Base-by-base conservation (phyloP, 306 rosid species). In the Quercus alba region DNA sequence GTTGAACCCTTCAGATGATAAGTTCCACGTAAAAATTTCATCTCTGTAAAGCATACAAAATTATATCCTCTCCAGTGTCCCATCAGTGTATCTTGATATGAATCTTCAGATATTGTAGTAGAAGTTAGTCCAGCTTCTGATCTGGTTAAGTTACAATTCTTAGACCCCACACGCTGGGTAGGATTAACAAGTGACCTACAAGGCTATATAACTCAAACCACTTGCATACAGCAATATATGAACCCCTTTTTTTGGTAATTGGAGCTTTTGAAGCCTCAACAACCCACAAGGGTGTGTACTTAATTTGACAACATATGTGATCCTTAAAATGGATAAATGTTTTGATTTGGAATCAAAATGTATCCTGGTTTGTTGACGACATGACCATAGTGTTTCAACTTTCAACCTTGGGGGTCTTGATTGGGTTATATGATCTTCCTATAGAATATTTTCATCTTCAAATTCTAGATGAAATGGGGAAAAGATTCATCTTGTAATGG, bases 1-100 rank as follows among this genome's bases (percentile, higher is more conserved):
- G 88, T 95, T 81, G 97, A 91, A 74, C 92, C 98, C 73, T 93
- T 93, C 85, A 87, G 97, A 84, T 90, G 83, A 85, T 76, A 68
- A 49, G 56, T 66, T 75, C 55, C 69, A 23, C 61, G 70, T 33
- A 63, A 75, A 81, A 10, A 57, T 67, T 78, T 84, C 26, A 19
- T 66, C 21, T 68, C 72, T 73, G 73, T 80, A 49, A 72, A 84
- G 68, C 77, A 44, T 33, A 41, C 70, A 78, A 23, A 77, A 10
- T 55, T 18, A 15, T 31, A 44, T 56, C 72, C 66, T 61, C 79
- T 59, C 17, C 17, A 49, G 54, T 12, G 64, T 49, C 3, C 5
- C 57, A 19, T 51, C 62, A 66, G 56, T 72, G 71, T 58, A 75
- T 76, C 62, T 75, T 80, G 71, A 57, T 76, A 62, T 85, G 54